Conservation (phyloP, 2,329 filamentous ascomycete genomes). For the Fusarium sp. region DNA sequence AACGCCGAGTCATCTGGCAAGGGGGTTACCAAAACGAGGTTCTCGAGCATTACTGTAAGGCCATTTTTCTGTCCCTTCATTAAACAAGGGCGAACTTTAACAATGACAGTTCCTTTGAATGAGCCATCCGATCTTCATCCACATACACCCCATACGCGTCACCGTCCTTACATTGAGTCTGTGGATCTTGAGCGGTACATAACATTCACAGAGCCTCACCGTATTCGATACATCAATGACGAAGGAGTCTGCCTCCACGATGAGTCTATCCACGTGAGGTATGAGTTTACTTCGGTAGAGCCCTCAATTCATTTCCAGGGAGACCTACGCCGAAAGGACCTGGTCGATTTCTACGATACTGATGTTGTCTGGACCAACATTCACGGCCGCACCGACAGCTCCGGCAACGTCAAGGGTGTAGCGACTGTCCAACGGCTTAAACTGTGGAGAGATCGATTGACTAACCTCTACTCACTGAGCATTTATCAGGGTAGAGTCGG, state of each 20-base stretch:
- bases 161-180: conserved; percentile 61
- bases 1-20: conserved; percentile 62
- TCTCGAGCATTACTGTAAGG: conserved; percentile 62
- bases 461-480: conserved; percentile 58
- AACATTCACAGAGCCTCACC: conserved; percentile 59
- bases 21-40: conserved; percentile 63
- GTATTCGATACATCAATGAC: conserved; percentile 58
- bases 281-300: conserved; percentile 62
- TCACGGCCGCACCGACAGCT: conserved; percentile 59
- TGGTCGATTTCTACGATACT: conserved; percentile 63
- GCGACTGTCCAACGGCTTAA: conserved; percentile 64
- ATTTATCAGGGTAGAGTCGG: conserved; percentile 60
- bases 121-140: conserved; percentile 58
- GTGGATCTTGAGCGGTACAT: conserved; percentile 61
- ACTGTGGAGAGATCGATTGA: conserved; percentile 61
- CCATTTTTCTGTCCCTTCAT: not conserved
- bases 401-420: conserved; percentile 61
- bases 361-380: conserved; percentile 64
- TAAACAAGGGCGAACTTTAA: conserved; percentile 1
- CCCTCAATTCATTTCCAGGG: conserved; percentile 60
- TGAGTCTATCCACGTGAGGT: conserved; percentile 58
- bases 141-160: conserved; percentile 60
- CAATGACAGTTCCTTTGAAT: conserved; percentile 53
- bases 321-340: conserved; percentile 59
- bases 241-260: conserved; percentile 60